phyloP scores from a whole-genome alignment of 768 basidiomycete species.

The Panellus pusillus region DNA sequence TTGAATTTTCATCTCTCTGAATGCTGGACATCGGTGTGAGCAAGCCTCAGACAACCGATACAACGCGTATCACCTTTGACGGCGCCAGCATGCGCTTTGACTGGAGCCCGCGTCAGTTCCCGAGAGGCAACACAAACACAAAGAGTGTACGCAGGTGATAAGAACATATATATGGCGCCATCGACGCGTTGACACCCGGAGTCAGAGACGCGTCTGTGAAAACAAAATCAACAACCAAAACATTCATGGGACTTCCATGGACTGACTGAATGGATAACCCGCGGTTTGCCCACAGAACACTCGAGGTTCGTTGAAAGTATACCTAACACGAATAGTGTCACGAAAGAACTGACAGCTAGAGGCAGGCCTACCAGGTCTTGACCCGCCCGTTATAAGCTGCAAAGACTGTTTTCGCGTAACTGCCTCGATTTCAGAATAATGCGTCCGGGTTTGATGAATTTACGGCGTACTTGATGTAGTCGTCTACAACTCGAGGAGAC shows the following conservation, averaged over 20 bases:
- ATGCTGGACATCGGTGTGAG: slow-evolving; percentile 28
- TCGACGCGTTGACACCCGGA: slow-evolving; percentile 42
- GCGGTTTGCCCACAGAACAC: slow-evolving; percentile 40
- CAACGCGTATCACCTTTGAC: slow-evolving; percentile 38
- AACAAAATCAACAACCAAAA: not conserved
- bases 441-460: not conserved
- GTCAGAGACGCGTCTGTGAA: slow-evolving; percentile 38
- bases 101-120: slow-evolving; percentile 18
- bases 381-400: slow-evolving; percentile 47
- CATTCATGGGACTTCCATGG: not conserved
- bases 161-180: slow-evolving; percentile 45
- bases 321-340: slow-evolving; percentile 28
- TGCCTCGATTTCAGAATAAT: slow-evolving; percentile 14
- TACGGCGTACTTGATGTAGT: slow-evolving; percentile 43
- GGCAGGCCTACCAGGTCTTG: slow-evolving; percentile 40
- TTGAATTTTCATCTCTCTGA: slow-evolving; percentile 46
- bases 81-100: slow-evolving; percentile 50
- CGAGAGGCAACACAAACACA: not conserved
- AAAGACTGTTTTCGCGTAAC: slow-evolving; percentile 52
- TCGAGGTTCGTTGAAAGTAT: slow-evolving; percentile 54
- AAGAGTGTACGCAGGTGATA: slow-evolving; percentile 41
- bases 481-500: slow-evolving; percentile 44
- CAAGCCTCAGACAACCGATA: not conserved
- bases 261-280: slow-evolving; percentile 44
- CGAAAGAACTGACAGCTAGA: not conserved